A percentile compares a stretch with the other conserved stretches of the same genome.
These are phyloP conservation scores for Phytopythium helicoides DNA, from an alignment of 352 stramenopile species.

Conservation along the genomic window DNA sequence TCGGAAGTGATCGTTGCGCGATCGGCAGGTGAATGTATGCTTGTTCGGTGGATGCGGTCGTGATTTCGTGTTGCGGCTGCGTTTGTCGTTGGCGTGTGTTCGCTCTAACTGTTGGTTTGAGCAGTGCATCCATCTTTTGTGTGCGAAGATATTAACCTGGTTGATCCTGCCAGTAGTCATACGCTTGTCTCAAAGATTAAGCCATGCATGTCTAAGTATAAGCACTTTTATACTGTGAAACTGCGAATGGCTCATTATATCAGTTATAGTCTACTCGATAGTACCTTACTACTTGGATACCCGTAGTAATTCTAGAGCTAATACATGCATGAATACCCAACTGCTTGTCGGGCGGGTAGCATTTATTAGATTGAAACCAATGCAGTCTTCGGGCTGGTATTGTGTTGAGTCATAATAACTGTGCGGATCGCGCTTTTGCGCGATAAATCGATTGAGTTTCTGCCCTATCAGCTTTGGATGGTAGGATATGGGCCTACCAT, in stretches of 20 bases:
- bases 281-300: slow-evolving; percentile 92
- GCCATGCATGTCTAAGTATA: no score
- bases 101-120: no score
- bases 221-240: no score
- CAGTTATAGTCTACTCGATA: slow-evolving; percentile 56
- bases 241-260: no score
- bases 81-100: no score
- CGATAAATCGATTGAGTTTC: slow-evolving; percentile 90
- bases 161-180: slow-evolving; percentile 79
- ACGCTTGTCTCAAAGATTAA: slow-evolving; percentile 90
- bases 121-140: slow-evolving; percentile 8
- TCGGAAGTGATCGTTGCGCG: no score
- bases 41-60: no score
- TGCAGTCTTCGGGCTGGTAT: slow-evolving; percentile 18
- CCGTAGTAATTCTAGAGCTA: slow-evolving; percentile 93
- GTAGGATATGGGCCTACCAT: slow-evolving; percentile 91
- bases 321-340: slow-evolving; percentile 81
- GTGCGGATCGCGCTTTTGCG: slow-evolving; percentile 60
- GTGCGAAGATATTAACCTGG: slow-evolving; percentile 68
- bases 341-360: slow-evolving; percentile 15
- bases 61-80: no score
- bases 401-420: slow-evolving; percentile 39
- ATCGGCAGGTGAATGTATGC: no score
- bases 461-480: slow-evolving; percentile 90
- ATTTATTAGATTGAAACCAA: slow-evolving; percentile 25